Conservation (phyloP, 2,329 filamentous ascomycete species). For the Hypoxylon sp. region DNA sequence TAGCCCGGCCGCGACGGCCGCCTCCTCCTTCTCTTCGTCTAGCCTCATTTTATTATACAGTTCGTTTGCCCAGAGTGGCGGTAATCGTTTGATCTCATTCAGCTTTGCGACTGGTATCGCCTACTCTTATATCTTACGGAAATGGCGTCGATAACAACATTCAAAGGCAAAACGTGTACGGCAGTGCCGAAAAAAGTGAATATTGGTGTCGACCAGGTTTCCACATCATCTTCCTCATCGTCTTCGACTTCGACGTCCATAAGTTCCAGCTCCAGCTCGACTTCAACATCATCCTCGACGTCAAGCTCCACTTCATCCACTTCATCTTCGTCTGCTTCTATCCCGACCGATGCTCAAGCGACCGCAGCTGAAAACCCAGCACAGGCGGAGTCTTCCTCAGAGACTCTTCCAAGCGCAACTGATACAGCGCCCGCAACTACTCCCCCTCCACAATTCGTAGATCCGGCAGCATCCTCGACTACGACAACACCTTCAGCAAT, state of each 20-base stretch:
- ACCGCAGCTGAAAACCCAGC: constrained; percentile 4
- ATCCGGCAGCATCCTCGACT: constrained; percentile 50
- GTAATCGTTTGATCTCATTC: constrained; percentile 38
- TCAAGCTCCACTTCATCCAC: constrained; percentile 16
- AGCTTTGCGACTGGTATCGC: constrained; percentile 61
- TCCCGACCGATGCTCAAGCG: constrained; percentile 1
- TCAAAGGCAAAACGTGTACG: constrained; percentile 66
- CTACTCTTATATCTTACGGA: constrained; percentile 49
- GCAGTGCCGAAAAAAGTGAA: constrained; percentile 58
- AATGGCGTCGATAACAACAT: constrained; percentile 62
- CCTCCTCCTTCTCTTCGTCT: constrained; percentile 50
- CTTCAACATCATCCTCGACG: constrained; percentile 31
- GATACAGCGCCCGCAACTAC: neutral
- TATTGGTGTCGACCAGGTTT: constrained; percentile 30
- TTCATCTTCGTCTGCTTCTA: constrained; percentile 33
- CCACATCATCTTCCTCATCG: constrained; percentile 31
- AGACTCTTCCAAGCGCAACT: constrained; percentile 5
- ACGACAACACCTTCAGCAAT: constrained; percentile 27
- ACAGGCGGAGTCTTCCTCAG: constrained; percentile 1
- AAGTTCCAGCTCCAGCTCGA: constrained; percentile 32
- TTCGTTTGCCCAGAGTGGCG: constrained; percentile 46
- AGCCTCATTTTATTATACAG: constrained; percentile 48
- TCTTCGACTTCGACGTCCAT: constrained; percentile 36
- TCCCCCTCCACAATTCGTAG: neutral
- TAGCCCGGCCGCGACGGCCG: constrained; percentile 57